Percentiles rank a stretch among this genome's conserved stretches.
Conservation (phyloP, 108 stramenopile species). For the Cyclotella sp. region DNA sequence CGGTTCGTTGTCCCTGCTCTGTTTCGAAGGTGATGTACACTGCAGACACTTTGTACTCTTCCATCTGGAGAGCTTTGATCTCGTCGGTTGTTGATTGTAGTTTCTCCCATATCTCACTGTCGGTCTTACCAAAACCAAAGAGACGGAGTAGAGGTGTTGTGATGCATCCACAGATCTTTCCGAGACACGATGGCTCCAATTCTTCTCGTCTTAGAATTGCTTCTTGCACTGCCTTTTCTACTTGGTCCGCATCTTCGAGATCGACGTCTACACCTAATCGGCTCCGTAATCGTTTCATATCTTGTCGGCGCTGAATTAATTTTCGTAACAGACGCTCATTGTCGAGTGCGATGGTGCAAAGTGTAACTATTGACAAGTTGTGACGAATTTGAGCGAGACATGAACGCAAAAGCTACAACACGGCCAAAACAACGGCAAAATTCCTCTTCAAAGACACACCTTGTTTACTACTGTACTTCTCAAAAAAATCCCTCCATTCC, state of each 20-base stretch:
- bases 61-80: slow-evolving; percentile 63
- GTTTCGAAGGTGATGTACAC: slow-evolving; percentile 89
- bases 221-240: slow-evolving; percentile 37
- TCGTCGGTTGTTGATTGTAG: slow-evolving; percentile 50
- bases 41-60: slow-evolving; percentile 58
- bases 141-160: slow-evolving; percentile 46
- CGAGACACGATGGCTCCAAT: slow-evolving; percentile 40
- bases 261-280: slow-evolving; percentile 49
- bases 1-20: slow-evolving; percentile 76
- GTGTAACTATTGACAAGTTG: slow-evolving; percentile 44
- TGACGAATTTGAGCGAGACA: neutral
- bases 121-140: slow-evolving; percentile 43
- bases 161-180: slow-evolving; percentile 27
- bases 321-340: slow-evolving; percentile 63
- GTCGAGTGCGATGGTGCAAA: slow-evolving; percentile 73
- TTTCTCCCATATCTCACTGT: slow-evolving; percentile 49
- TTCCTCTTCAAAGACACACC: neutral
- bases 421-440: neutral
- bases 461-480: slow-evolving; percentile 62
- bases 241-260: slow-evolving; percentile 57
- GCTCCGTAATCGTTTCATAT: slow-evolving; percentile 42
- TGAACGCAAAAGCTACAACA: neutral
- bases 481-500: slow-evolving; percentile 81
- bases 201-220: slow-evolving; percentile 19
- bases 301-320: slow-evolving; percentile 52